Base-by-base conservation (phyloP, 176 grass and related monocot species). In the Themeda triandra region DNA sequence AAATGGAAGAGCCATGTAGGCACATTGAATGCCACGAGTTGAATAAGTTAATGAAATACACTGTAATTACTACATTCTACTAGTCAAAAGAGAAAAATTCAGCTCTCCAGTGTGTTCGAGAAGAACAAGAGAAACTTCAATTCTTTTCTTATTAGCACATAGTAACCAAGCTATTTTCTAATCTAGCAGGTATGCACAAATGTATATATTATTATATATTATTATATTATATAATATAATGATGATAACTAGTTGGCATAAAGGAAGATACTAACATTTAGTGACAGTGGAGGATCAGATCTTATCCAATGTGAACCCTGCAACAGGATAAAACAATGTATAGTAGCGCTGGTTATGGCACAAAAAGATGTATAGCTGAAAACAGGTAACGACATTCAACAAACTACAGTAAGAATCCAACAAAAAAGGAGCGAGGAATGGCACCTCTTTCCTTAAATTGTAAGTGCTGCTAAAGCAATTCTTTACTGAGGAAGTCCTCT, bases 241-340 rank as follows among this genome's bases (percentile, higher is more conserved):
- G 46, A 59, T 73, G 60, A 54, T 46, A 68, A 64, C 48, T 40
- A 46, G 67, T 75, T 71, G 54, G 14, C 18, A 46, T 33, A 67
- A 3, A 74, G 78, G 66, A 74, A 10, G 19, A 19, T 73, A 92
- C 91, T 89, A 74, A 99, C 96, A 82, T 80, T 81, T 45, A 63
- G 73, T 25, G 75, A 83, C 23, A 87, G 83, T 17, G 75, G 54
- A 66, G 81, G 82, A 44, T 72, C 24, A 13, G 82, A 66, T 86
- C 53, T 80, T 66, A 76, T 91, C 87, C 83, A 89, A 81, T 23
- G 62, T 41, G 83, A 85, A 92, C 74, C 86, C 93, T 99, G 83
- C 30, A 69, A 80, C 8, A 84, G 73, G 56, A 80, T 13, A 36
- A 51, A 83, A 21, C 2, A 37, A 85, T 40, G 25, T 21, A 85